A percentile compares a stretch with the other conserved stretches of the same genome.
These are phyloP conservation scores for Suhomyces bolitotheri DNA, from an alignment of 1,139 yeast species.

Conservation along the genomic window DNA sequence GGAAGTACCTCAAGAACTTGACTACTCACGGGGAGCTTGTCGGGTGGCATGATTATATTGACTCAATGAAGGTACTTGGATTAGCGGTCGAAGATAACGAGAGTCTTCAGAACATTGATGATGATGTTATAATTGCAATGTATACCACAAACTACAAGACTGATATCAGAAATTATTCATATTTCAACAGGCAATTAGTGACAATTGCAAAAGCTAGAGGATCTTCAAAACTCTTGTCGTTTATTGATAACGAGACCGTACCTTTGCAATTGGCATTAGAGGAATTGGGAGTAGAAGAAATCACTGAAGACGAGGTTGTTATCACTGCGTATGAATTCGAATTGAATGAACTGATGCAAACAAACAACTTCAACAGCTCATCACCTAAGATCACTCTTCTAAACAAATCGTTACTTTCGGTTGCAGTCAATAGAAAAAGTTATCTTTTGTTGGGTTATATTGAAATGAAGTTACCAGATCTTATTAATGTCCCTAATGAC, in stretches of 20 bases:
- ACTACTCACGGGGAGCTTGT: slow-evolving; percentile 54
- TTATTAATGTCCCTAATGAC: slow-evolving; percentile 19
- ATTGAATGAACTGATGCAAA: slow-evolving; percentile 59
- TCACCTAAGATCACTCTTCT: slow-evolving; percentile 42
- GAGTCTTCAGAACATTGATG: slow-evolving; percentile 33
- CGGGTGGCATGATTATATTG: slow-evolving; percentile 60
- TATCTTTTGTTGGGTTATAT: slow-evolving; percentile 47
- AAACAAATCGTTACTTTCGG: slow-evolving; percentile 40
- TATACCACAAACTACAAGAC: slow-evolving; percentile 41
- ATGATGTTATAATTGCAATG: slow-evolving; percentile 45
- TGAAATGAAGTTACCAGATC: slow-evolving; percentile 43
- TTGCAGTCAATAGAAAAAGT: slow-evolving; percentile 44
- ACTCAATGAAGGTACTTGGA: slow-evolving; percentile 57
- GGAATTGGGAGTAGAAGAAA: slow-evolving; percentile 58
- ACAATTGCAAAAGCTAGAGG: slow-evolving; percentile 47
- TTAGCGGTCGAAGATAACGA: slow-evolving; percentile 32
- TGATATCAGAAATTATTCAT: slow-evolving; percentile 38
- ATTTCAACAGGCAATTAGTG: slow-evolving; percentile 38
- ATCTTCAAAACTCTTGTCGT: slow-evolving; percentile 44
- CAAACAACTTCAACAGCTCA: slow-evolving; percentile 51
- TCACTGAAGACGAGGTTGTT: slow-evolving; percentile 75
- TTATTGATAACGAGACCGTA: slow-evolving; percentile 55
- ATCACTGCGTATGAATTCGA: slow-evolving; percentile 69
- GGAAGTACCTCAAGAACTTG: slow-evolving; percentile 54
- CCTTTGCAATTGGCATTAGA: slow-evolving; percentile 59